Evolutionary conservation across 2,329 filamentous ascomycete genomes (phyloP).

Genomic region (Xylariaceae sp.): DNA sequence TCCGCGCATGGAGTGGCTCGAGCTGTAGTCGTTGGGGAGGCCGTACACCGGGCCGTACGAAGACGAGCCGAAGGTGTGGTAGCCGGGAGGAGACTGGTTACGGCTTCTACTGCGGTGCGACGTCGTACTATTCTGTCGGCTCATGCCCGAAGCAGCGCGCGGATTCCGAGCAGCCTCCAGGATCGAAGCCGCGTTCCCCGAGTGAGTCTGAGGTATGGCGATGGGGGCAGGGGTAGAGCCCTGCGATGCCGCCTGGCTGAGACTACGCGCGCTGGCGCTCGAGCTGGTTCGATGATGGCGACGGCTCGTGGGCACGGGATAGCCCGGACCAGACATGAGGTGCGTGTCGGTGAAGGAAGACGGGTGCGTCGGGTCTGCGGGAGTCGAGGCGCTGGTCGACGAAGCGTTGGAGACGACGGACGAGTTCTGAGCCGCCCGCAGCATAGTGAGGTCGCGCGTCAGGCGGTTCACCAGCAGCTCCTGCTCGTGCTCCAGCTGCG

Average conservation of each 20-base stretch:
- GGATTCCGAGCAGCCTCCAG: conserved; percentile 40
- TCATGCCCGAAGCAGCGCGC: conserved; percentile 30
- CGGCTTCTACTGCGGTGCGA: conserved; percentile 46
- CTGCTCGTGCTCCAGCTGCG: conserved; percentile 89
- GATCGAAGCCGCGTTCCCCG: conserved; percentile 30
- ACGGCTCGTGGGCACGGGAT: conserved; percentile 47
- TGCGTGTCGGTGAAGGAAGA: conserved; percentile 39
- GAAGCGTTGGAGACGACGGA: conserved; percentile 60
- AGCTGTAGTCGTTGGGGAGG: conserved; percentile 23
- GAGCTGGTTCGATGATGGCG: conserved; percentile 53
- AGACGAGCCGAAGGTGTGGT: conserved; percentile 23
- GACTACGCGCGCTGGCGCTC: conserved; percentile 44
- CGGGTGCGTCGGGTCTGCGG: conserved; percentile 35
- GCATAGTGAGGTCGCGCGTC: conserved; percentile 75
- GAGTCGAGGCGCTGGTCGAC: conserved; percentile 46
- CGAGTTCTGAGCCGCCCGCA: conserved; percentile 65
- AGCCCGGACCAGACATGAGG: conserved; percentile 49
- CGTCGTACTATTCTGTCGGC: conserved; percentile 47
- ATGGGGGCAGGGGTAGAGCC: conserved; percentile 28
- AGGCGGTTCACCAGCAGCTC: conserved; percentile 95
- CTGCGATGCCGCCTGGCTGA: conserved; percentile 34
- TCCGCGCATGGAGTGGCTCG: conserved; percentile 27
- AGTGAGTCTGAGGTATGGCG: conserved; percentile 22
- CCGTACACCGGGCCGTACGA: conserved; percentile 42
- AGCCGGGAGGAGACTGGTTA: conserved; percentile 24